Conservation (phyloP, 352 stramenopile genomes). For the Pythium myriotylum region DNA sequence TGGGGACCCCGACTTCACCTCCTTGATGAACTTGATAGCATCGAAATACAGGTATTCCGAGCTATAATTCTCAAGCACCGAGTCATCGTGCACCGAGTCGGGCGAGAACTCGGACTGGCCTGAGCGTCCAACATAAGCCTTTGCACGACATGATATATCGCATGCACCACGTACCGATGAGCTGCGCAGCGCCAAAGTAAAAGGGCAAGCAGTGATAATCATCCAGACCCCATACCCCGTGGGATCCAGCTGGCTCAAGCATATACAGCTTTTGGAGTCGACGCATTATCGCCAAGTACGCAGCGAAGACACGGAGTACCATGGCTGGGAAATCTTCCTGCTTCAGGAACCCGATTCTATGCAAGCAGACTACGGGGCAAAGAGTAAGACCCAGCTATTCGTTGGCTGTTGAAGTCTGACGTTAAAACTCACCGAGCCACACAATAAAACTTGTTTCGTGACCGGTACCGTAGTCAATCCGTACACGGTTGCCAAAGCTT, state of each 20-base stretch:
- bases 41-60: slow-evolving; percentile 93
- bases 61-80: slow-evolving; percentile 57
- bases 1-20: slow-evolving; percentile 88
- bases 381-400: slow-evolving; percentile 18
- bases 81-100: slow-evolving; percentile 74
- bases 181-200: slow-evolving; percentile 97
- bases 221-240: slow-evolving; percentile 99
- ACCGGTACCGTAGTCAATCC: slow-evolving; percentile 99
- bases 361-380: slow-evolving; percentile 57
- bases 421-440: too few species aligned
- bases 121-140: slow-evolving; percentile 12
- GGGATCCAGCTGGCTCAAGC: slow-evolving; percentile 98
- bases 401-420: neutral
- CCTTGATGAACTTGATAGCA: slow-evolving; percentile 91
- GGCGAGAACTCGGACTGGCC: slow-evolving; percentile 73
- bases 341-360: slow-evolving; percentile 92
- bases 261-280: slow-evolving; percentile 96
- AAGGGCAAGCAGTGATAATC: slow-evolving; percentile 99
- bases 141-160: neutral
- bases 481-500: slow-evolving; percentile 96
- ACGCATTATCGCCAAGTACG: slow-evolving; percentile 95
- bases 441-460: slow-evolving; percentile 98
- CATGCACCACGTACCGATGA: slow-evolving; percentile 56
- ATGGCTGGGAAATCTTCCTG: slow-evolving; percentile 82
- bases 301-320: slow-evolving; percentile 89